Conservation (phyloP, 2,329 filamentous ascomycete species). For the Calycina marina region DNA sequence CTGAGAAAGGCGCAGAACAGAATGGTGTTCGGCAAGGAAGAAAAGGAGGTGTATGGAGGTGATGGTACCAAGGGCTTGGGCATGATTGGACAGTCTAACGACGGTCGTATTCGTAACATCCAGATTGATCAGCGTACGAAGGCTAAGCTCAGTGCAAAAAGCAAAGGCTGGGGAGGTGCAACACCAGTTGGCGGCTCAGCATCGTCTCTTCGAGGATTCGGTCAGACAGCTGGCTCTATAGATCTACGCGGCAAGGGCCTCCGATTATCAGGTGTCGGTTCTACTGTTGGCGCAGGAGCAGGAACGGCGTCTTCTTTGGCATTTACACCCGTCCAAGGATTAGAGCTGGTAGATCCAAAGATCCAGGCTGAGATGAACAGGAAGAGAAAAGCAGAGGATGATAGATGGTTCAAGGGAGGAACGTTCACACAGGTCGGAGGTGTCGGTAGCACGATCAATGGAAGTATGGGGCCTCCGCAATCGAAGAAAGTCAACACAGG, state of each 20-base stretch:
- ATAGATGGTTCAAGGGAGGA: slow-evolving; percentile 94
- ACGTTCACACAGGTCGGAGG: slow-evolving; percentile 78
- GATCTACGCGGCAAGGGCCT: slow-evolving; percentile 61
- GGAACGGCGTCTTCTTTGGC: slow-evolving; percentile 79
- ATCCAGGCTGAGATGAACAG: slow-evolving; percentile 72
- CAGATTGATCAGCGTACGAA: slow-evolving; percentile 89
- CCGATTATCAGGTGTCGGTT: slow-evolving; percentile 68
- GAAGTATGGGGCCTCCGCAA: slow-evolving; percentile 70
- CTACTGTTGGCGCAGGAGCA: slow-evolving; percentile 43
- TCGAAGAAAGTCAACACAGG: slow-evolving; percentile 63
- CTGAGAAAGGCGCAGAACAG: slow-evolving; percentile 91
- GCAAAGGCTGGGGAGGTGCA: slow-evolving; percentile 78
- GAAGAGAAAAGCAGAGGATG: slow-evolving; percentile 88
- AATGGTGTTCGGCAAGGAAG: slow-evolving; percentile 90
- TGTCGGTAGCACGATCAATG: slow-evolving; percentile 27
- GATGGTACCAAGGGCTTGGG: slow-evolving; percentile 79
- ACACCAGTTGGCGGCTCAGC: slow-evolving; percentile 51
- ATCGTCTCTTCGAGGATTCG: slow-evolving; percentile 72
- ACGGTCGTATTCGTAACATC: slow-evolving; percentile 73
- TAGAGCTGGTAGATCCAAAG: slow-evolving; percentile 92
- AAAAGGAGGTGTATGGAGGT: slow-evolving; percentile 84
- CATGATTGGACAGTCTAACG: slow-evolving; percentile 83
- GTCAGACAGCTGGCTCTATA: slow-evolving; percentile 44
- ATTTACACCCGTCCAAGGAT: slow-evolving; percentile 86
- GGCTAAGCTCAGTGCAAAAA: slow-evolving; percentile 87